A percentile compares a stretch with the other conserved stretches of the same genome.
These are phyloP conservation scores for Sporothrix globosa DNA, from an alignment of 2,329 filamentous ascomycete species.

Conservation along the genomic window DNA sequence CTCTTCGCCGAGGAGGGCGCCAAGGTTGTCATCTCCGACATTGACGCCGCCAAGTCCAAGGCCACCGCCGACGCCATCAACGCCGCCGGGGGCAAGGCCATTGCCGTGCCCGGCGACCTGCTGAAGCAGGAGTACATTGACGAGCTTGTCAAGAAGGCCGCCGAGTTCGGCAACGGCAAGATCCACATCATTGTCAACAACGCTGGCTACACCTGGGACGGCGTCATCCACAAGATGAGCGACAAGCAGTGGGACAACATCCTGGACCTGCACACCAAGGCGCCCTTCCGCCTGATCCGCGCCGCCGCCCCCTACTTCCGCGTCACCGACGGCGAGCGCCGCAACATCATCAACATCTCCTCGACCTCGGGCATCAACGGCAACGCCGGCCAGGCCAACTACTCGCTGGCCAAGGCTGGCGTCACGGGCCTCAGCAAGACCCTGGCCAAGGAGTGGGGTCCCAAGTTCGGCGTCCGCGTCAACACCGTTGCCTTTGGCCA, in stretches of 20 bases:
- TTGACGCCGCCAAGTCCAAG: conserved; percentile 73
- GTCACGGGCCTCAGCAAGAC: conserved; percentile 83
- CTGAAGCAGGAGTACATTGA: conserved; percentile 71
- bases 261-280: conserved; percentile 78
- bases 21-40: conserved; percentile 80
- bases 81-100: conserved; percentile 64
- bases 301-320: conserved; percentile 85
- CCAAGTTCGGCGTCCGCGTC: conserved; percentile 75
- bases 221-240: conserved; percentile 87
- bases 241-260: conserved; percentile 94
- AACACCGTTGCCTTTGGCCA: conserved; percentile 86
- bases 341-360: conserved; percentile 81
- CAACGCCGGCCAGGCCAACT: conserved; percentile 91
- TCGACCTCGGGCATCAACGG: conserved; percentile 81
- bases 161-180: conserved; percentile 81
- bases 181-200: conserved; percentile 93
- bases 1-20: conserved; percentile 88
- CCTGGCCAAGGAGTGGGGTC: conserved; percentile 91
- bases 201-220: conserved; percentile 91
- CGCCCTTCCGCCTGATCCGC: conserved; percentile 81
- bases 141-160: conserved; percentile 71
- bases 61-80: conserved; percentile 73
- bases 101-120: conserved; percentile 77
- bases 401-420: conserved; percentile 81
- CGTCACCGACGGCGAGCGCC: conserved; percentile 77